These are phyloP conservation scores for Pythium brachiatum DNA, from an alignment of 352 stramenopile genomes.

Conservation along the genomic window DNA sequence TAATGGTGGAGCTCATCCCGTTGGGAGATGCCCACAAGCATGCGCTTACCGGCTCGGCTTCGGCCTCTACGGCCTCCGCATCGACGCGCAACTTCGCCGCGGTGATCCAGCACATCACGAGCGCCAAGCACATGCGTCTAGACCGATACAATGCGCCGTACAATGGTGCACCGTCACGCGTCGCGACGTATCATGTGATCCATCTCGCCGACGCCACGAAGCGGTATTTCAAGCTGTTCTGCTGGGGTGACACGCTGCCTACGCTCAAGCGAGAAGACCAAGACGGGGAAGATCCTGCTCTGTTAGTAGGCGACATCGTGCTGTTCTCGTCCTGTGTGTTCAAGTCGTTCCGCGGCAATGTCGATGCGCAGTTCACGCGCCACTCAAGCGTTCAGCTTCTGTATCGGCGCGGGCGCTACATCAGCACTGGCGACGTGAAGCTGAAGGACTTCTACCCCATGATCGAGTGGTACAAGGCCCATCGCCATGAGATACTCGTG, in stretches of 20 bases:
- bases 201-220: conserved; percentile 41
- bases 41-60: not conserved
- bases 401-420: conserved; percentile 56
- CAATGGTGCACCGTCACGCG: conserved; percentile 16
- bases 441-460: conserved; percentile 58
- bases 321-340: conserved; percentile 49
- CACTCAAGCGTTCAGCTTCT: conserved; percentile 48
- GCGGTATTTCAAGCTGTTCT: conserved; percentile 55
- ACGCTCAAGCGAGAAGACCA: conserved; percentile 36
- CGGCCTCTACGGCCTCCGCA: not conserved
- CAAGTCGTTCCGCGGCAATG: conserved; percentile 43
- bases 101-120: conserved; percentile 46
- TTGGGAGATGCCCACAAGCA: conserved; percentile 1
- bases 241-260: conserved; percentile 46
- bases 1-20: not conserved
- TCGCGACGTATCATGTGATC: conserved; percentile 43
- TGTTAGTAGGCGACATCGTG: conserved; percentile 55
- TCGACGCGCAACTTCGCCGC: conserved; percentile 43
- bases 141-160: not conserved
- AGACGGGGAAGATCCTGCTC: conserved; percentile 26
- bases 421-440: conserved; percentile 48
- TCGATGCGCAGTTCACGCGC: conserved; percentile 53
- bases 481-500: conserved; percentile 42
- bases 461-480: conserved; percentile 67
- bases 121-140: conserved; percentile 31